Conservation (phyloP, 345 rosid species). For the Adansonia digitata region DNA sequence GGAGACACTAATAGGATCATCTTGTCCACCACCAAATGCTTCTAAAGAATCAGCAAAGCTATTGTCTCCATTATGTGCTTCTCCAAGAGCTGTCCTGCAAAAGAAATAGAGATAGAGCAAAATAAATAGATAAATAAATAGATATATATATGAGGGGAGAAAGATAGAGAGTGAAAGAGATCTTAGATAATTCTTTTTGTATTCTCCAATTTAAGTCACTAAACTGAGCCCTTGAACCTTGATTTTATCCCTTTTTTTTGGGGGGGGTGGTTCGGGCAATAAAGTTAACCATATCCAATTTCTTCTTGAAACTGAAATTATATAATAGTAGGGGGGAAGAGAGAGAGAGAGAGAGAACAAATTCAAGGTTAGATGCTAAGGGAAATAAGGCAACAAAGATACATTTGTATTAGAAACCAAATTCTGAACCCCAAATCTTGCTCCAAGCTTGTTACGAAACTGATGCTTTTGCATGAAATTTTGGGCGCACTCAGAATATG, state of each 20-base stretch:
- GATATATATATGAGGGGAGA: not conserved
- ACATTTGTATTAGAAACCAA: not conserved
- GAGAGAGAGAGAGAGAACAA: not conserved
- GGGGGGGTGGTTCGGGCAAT: not conserved
- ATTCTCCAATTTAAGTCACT: not conserved
- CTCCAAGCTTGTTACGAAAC: not conserved
- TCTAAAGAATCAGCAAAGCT: conserved; percentile 70
- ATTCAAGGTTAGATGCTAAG: not conserved
- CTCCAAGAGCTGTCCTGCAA: conserved; percentile 67
- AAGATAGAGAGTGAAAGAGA: not conserved
- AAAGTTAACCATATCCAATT: not conserved
- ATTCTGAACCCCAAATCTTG: not conserved
- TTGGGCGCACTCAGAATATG: not conserved
- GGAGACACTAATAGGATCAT: conserved; percentile 77
- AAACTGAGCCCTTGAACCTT: not conserved
- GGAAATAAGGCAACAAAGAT: not conserved
- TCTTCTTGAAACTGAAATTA: not conserved
- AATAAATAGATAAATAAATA: not conserved
- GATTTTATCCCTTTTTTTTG: not conserved
- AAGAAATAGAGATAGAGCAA: conserved; percentile 8
- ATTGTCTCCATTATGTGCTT: conserved; percentile 59
- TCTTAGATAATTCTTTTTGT: not conserved
- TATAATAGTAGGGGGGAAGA: not conserved
- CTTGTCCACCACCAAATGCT: conserved; percentile 85
- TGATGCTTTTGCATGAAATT: not conserved